These are phyloP conservation scores for Backusella tuberculispora DNA, from an alignment of 192 early-diverging fungal genomes.

Conservation along the genomic window DNA sequence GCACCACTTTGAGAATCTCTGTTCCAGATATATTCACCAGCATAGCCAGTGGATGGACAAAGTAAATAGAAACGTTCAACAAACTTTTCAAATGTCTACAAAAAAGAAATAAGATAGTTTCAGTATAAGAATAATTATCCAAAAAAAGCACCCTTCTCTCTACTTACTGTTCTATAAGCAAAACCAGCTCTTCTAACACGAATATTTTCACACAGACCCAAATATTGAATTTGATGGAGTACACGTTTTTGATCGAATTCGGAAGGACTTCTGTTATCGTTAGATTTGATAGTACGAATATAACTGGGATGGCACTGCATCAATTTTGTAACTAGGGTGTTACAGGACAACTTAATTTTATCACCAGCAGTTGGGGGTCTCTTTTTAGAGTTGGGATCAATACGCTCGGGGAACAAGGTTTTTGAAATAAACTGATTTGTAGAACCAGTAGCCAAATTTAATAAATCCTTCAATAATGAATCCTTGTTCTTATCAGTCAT, in stretches of 20 bases:
- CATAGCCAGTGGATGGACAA: conserved; percentile 77
- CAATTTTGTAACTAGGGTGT: conserved; percentile 90
- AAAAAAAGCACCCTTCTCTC: neutral
- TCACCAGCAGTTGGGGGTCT: conserved; percentile 97
- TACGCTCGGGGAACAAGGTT: conserved; percentile 86
- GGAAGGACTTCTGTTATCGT: conserved; percentile 88
- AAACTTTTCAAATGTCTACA: conserved; percentile 49
- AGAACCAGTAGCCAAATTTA: conserved; percentile 83
- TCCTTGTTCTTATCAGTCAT: conserved; percentile 99
- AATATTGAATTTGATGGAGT: conserved; percentile 96
- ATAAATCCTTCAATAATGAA: conserved; percentile 89
- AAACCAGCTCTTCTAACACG: conserved; percentile 97
- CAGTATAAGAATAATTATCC: neutral
- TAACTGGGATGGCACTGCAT: conserved; percentile 97
- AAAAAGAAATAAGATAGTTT: conserved; percentile 34
- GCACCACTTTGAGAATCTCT: conserved; percentile 76
- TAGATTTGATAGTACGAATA: conserved; percentile 98
- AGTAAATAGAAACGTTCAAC: conserved; percentile 78
- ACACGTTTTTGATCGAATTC: conserved; percentile 93
- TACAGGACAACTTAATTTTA: conserved; percentile 87
- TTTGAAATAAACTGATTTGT: conserved; percentile 73
- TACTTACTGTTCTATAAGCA: conserved; percentile 68
- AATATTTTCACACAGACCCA: conserved; percentile 97
- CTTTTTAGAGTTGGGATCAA: conserved; percentile 89
- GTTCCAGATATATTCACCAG: conserved; percentile 83